phyloP scores from a whole-genome alignment of 1,139 yeast species.

The Pneumocystis sp. region DNA sequence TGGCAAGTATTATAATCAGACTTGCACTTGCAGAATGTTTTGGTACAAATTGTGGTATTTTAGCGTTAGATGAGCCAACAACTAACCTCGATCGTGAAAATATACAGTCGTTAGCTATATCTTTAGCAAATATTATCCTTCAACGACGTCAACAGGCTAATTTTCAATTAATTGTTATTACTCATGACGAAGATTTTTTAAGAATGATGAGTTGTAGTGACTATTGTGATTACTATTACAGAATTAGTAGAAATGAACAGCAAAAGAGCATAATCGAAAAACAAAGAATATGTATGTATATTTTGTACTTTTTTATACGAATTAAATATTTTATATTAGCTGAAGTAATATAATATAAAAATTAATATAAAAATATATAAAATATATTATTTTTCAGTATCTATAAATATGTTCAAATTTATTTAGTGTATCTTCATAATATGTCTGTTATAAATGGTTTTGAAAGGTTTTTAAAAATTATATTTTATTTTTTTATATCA shows the following conservation, averaged over 20 bases:
- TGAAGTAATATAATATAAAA: background rate
- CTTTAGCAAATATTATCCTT: constrained; percentile 62
- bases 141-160: constrained; percentile 64
- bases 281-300: constrained; percentile 28
- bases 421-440: background rate
- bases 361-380: background rate
- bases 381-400: background rate
- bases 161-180: constrained; percentile 85
- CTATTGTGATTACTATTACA: constrained; percentile 79
- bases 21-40: constrained; percentile 91
- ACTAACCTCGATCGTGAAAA: constrained; percentile 87
- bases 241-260: constrained; percentile 63
- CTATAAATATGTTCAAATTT: background rate
- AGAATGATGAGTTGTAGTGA: constrained; percentile 70
- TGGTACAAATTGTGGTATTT: constrained; percentile 87
- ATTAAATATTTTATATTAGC: background rate
- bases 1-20: constrained; percentile 82
- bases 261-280: constrained; percentile 61
- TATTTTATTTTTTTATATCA: no score
- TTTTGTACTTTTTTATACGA: background rate
- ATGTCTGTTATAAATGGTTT: background rate
- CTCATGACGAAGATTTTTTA: constrained; percentile 88
- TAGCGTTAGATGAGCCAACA: constrained; percentile 95
- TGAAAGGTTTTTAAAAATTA: no score
- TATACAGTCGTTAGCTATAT: constrained; percentile 70